A percentile compares a stretch with the other conserved stretches of the same genome.
Conservation (phyloP, 2,329 filamentous ascomycete species). For the Gliomastix tumulicola region DNA sequence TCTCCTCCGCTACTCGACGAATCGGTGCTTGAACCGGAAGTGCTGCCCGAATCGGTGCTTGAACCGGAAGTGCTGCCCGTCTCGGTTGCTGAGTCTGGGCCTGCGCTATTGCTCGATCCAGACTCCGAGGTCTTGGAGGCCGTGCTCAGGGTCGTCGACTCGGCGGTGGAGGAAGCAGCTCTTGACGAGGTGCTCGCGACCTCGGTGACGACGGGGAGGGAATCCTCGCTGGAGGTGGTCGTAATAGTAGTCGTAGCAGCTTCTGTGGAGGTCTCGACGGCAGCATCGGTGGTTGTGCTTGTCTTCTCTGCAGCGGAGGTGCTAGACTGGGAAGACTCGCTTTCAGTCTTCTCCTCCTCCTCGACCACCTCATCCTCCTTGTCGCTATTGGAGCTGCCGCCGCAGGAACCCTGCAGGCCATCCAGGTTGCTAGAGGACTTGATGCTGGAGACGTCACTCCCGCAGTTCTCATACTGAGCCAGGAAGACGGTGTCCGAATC, state of each 20-base stretch:
- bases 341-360: too few species aligned
- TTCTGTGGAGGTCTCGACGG: not conserved
- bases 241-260: too few species aligned
- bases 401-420: conserved; percentile 9
- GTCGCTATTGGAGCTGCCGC: conserved; percentile 1
- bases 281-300: not conserved
- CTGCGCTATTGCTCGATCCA: too few species aligned
- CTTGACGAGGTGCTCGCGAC: not conserved
- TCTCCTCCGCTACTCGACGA: too few species aligned
- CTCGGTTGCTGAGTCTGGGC: too few species aligned
- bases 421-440: conserved; percentile 5
- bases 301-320: too few species aligned
- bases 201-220: not conserved
- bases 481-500: conserved; percentile 39
- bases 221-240: not conserved
- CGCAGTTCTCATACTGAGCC: conserved; percentile 44
- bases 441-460: conserved; percentile 15
- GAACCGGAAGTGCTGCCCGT: too few species aligned
- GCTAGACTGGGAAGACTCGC: too few species aligned
- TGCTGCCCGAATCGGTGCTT: too few species aligned
- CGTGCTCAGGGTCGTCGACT: not conserved
- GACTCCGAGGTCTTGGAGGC: not conserved
- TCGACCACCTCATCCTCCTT: not conserved
- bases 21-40: too few species aligned
- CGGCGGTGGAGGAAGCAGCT: not conserved